Evolutionary conservation across 2,329 filamentous ascomycete genomes (phyloP), one percentile per base, ranked within the genome.

Genomic region (Helotiales sp.): DNA sequence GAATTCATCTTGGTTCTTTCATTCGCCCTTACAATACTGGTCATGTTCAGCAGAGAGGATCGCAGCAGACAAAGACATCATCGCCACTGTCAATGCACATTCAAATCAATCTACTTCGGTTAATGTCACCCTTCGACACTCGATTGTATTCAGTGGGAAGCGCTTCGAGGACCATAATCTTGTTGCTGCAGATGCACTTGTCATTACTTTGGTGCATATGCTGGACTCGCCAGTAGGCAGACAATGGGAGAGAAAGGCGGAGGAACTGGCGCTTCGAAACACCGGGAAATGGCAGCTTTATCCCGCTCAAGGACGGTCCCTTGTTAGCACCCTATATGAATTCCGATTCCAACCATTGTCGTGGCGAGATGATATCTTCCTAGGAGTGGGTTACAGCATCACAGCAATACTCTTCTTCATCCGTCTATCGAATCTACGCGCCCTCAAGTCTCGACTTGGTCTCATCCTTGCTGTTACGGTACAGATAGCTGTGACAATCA

Each of bases 1-100:
- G 3, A 81, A 84, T 63, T 75, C 85, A 64, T 84, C 84, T 3
- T 91, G 88, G 88, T 89, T 90, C 65, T 90, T 90, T 68, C 89
- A 93, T 66, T 93, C 90, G n/a, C 89, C 90, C 1, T 74, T 93
- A 54, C 86, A 91, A 72, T 93, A 92, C 72, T 93, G 90, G 90
- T 81, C 85, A 59, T 89, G 86, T 69, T 89, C 79, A n/a, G 68
- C 76, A 5, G 78, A 82, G 1, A 73, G 72, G 6, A 82, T 93
- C 50, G 70, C 81, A 25, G 70, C 73, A 15, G 90, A 93, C 66
- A 54, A 71, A 0, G 79, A 92, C 68, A 79, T 92, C 12, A 70
- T 92, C 2, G 71, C 73, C 1, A 93, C 90, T 0, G 86, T 93
- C 67, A 91, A 93, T 65, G 74, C 81, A 53, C 81, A 76, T 60